These are phyloP conservation scores for Papilionanthe hybrid DNA, from an alignment of 116 monocot species.

Conservation along the genomic window DNA sequence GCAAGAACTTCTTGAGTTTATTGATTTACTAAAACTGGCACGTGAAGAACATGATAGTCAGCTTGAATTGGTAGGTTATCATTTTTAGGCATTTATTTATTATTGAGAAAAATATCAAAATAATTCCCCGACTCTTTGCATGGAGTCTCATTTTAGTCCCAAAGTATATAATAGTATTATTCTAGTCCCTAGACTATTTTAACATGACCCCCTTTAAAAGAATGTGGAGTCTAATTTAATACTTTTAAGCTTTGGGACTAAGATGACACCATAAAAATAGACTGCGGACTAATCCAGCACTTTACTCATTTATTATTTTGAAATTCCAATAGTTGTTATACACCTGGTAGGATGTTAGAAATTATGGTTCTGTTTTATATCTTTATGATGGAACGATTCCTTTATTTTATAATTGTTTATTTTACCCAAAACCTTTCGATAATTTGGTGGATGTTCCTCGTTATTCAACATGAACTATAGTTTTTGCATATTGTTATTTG, in stretches of 20 bases:
- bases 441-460: not conserved
- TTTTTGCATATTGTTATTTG: not conserved
- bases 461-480: not conserved
- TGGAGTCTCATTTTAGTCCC: too few relatives aligned
- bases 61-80: conserved; percentile 65
- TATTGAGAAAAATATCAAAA: not conserved
- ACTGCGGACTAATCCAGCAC: too few relatives aligned
- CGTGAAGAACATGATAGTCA: conserved; percentile 83
- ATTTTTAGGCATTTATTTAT: conserved; percentile 22
- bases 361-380: not conserved
- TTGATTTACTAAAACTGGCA: conserved; percentile 91
- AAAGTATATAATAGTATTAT: too few relatives aligned
- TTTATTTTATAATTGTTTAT: not conserved
- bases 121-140: too few relatives aligned
- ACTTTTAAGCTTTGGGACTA: too few relatives aligned
- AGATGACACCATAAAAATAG: too few relatives aligned
- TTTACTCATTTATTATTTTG: not conserved
- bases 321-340: not conserved
- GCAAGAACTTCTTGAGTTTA: conserved; percentile 79
- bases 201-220: too few relatives aligned
- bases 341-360: not conserved
- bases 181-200: too few relatives aligned
- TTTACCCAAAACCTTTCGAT: not conserved
- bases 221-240: too few relatives aligned
- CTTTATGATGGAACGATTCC: not conserved